Evolutionary conservation across 345 rosid genomes (phyloP), one percentile per base, ranked within the genome.

Genomic region (Murraya paniculata): DNA sequence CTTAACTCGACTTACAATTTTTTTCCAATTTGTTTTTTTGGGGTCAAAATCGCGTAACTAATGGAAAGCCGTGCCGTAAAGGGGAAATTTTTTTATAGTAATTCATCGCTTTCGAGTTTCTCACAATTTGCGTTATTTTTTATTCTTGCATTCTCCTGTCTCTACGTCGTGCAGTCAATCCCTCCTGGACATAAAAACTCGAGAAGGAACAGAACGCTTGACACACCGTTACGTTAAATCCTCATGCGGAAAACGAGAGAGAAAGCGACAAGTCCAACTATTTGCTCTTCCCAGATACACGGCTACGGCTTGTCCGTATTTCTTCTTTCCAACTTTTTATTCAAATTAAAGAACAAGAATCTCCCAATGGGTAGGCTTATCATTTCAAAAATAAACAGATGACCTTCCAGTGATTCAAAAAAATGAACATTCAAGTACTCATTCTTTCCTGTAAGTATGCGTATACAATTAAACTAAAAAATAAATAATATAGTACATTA

Each of bases 181-280:
- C 18, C 30, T 9, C 6, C 65, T 11, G 33, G 8, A 64, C n/a
- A 16, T 16, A 31, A 38, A 21, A 64, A 64, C 18, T 35, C 22
- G 50, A 64, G 9, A 33, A 56, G 75, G 6, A 22, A 33, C 14
- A 33, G 64, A 73, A 61, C 10, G 77, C 77, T 73, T 73, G 67
- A 27, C 77, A 39, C 68, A 73, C 25, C 66, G 62, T 31, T 6
- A 71, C 75, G 75, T 22, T 31, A n/a, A 72, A 30, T 72, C 25
- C 13, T 11, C 56, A 14, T 5, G 3, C 19, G 39, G 38, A 71
- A 50, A 71, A 71, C 58, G 50, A 56, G 19, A 33, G 7, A 53
- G 64, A 22, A 7, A 10, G 30, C 9, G 59, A 56, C 62, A 4
- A 36, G 68, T 30, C 38, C 68, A 33, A 31, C 2, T 18, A 9